Conservation (phyloP, 352 stramenopile species). For the Phytophthora hibernalis region DNA sequence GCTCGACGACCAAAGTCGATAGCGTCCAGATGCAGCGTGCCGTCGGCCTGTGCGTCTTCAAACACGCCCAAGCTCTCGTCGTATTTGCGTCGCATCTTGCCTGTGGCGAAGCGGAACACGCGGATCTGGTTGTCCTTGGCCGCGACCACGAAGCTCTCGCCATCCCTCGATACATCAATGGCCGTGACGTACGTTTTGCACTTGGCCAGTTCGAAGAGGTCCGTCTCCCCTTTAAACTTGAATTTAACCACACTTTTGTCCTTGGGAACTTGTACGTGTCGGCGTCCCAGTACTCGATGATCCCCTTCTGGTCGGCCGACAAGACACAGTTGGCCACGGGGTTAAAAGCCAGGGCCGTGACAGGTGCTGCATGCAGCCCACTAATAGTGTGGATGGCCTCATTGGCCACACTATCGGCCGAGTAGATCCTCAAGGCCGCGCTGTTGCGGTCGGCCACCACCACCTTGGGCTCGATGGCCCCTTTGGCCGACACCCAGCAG, state of each 20-base stretch:
- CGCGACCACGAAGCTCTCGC: constrained; percentile 86
- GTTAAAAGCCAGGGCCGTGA: constrained; percentile 92
- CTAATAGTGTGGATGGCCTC: constrained; percentile 75
- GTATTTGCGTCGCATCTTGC: constrained; percentile 91
- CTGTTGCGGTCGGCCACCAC: constrained; percentile 76
- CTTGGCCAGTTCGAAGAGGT: constrained; percentile 97
- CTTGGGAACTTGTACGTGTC: constrained; percentile 65
- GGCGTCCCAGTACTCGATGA: constrained; percentile 95
- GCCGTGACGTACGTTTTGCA: constrained; percentile 84
- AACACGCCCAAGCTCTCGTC: constrained; percentile 92
- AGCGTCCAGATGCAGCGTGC: constrained; percentile 79
- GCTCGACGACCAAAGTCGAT: constrained; percentile 90
- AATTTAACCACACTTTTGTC: constrained; percentile 61
- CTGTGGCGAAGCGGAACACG: constrained; percentile 88
- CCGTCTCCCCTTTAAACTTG: constrained; percentile 96
- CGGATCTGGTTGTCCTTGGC: constrained; percentile 91
- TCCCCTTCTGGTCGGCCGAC: constrained; percentile 91
- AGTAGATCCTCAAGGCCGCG: constrained; percentile 88
- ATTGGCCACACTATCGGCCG: constrained; percentile 61
- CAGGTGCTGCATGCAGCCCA: constrained; percentile 91
- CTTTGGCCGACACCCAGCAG: constrained; percentile 78
- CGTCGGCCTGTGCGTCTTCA: constrained; percentile 84
- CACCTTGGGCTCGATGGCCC: constrained; percentile 68
- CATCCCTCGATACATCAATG: constrained; percentile 75
- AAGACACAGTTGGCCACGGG: constrained; percentile 88